These are phyloP conservation scores for Podospora didyma DNA, from an alignment of 495 filamentous ascomycete genomes.

Conservation along the genomic window DNA sequence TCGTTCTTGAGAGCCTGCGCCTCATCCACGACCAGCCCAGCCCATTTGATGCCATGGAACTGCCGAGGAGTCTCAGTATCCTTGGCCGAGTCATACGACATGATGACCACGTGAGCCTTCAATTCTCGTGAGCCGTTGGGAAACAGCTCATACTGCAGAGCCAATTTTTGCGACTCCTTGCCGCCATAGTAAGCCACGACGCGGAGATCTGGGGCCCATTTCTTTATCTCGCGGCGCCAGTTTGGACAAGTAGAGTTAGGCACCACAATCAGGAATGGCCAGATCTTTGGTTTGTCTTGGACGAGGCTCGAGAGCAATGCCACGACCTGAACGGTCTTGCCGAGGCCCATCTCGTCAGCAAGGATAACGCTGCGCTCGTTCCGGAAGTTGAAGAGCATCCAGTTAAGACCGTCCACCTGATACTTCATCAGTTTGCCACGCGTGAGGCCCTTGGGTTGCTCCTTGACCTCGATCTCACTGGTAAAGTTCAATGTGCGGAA, in stretches of 20 bases:
- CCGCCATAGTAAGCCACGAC: slow-evolving; percentile 91
- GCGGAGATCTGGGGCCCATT: slow-evolving; percentile 80
- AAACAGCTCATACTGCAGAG: slow-evolving; percentile 79
- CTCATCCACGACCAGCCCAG: slow-evolving; percentile 88
- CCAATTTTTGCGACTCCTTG: slow-evolving; percentile 61
- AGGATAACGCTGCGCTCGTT: slow-evolving; percentile 82
- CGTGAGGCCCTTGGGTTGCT: slow-evolving; percentile 68
- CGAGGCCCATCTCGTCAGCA: slow-evolving; percentile 98
- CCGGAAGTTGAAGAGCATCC: slow-evolving; percentile 92
- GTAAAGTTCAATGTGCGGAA: slow-evolving; percentile 64
- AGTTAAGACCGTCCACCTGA: slow-evolving; percentile 91
- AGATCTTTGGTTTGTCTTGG: slow-evolving; percentile 69
- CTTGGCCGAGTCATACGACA: slow-evolving; percentile 84
- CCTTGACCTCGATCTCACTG: slow-evolving; percentile 57
- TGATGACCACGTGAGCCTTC: slow-evolving; percentile 86
- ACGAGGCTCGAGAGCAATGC: slow-evolving; percentile 74
- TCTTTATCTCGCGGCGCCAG: slow-evolving; percentile 94
- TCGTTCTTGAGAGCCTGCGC: slow-evolving; percentile 96
- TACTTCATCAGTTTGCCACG: slow-evolving; percentile 89
- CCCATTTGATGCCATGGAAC: slow-evolving; percentile 72
- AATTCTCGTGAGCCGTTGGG: slow-evolving; percentile 51
- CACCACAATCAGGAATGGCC: slow-evolving; percentile 89
- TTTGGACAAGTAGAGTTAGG: slow-evolving; percentile 95
- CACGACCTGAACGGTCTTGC: slow-evolving; percentile 96
- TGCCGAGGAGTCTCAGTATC: slow-evolving; percentile 59